Evolutionary conservation across 306 rosid species (phyloP).

Genomic region (Delonix regia): DNA sequence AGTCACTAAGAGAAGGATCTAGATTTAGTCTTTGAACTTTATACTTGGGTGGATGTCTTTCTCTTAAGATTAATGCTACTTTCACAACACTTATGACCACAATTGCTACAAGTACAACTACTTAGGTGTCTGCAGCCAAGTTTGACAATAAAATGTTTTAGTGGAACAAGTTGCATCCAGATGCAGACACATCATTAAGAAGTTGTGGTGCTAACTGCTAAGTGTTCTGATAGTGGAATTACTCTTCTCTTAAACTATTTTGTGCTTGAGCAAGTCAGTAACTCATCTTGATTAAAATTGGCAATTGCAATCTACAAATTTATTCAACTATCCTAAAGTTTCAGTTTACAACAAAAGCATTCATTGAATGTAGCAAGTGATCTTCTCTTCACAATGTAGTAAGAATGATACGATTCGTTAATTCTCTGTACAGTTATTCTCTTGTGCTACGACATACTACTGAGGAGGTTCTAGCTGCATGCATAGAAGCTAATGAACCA

Average conservation of each 20-base stretch:
- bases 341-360: slow-evolving; percentile 3
- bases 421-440: slow-evolving; percentile 68
- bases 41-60: neutral
- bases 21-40: slow-evolving; percentile 16
- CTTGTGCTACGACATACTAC: slow-evolving; percentile 95
- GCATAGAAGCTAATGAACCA: slow-evolving; percentile 86
- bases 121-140: neutral
- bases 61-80: slow-evolving; percentile 1
- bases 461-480: slow-evolving; percentile 94
- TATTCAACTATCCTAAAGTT: slow-evolving; percentile 23
- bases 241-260: slow-evolving; percentile 11
- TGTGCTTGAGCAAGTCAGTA: slow-evolving; percentile 2
- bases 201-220: neutral
- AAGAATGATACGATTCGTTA: slow-evolving; percentile 12
- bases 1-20: neutral
- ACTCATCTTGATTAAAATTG: neutral
- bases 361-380: neutral
- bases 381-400: slow-evolving; percentile 9
- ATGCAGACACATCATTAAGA: neutral
- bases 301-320: slow-evolving; percentile 17
- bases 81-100: neutral
- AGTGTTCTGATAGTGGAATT: neutral
- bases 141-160: neutral
- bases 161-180: neutral
- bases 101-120: neutral